A percentile compares a stretch with the other conserved stretches of the same genome.
These are phyloP conservation scores for Fusarium sp. DNA, from an alignment of 2,329 filamentous ascomycete species.

Conservation along the genomic window DNA sequence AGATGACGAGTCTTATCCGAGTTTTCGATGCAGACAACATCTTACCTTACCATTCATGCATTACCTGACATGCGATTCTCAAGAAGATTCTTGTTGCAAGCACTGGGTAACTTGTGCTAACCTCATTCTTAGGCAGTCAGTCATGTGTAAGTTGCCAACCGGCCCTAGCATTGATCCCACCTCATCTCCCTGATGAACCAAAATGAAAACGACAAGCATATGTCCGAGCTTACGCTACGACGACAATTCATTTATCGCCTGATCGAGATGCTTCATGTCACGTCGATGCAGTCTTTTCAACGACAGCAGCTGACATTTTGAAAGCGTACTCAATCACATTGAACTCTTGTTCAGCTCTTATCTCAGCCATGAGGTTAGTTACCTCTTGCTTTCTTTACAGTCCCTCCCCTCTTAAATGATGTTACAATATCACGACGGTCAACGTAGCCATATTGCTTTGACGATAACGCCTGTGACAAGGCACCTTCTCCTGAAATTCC, in stretches of 20 bases:
- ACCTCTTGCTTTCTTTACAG: neutral
- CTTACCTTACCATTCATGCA: constrained; percentile 79
- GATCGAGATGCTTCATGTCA: constrained; percentile 42
- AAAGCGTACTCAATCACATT: constrained; percentile 21
- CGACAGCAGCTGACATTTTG: constrained; percentile 41
- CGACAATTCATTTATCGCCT: constrained; percentile 54
- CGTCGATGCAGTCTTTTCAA: constrained; percentile 28
- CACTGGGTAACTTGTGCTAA: constrained; percentile 37
- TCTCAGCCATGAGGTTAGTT: constrained; percentile 46
- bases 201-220: constrained; percentile 96
- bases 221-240: constrained; percentile 80
- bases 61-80: constrained; percentile 55
- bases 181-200: constrained; percentile 76
- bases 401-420: constrained; percentile 51
- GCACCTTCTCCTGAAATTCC: constrained; percentile 46
- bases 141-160: constrained; percentile 42
- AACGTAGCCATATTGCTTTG: constrained; percentile 60
- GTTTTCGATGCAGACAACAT: constrained; percentile 76
- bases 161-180: constrained; percentile 15
- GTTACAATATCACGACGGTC: constrained; percentile 61
- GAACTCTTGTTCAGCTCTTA: neutral
- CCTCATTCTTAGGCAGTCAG: constrained; percentile 14
- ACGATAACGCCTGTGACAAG: constrained; percentile 61
- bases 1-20: constrained; percentile 85
- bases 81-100: constrained; percentile 14